Evolutionary conservation across 2,329 filamentous ascomycete genomes (phyloP).

Genomic region (Fusarium pseudoanthophilum): DNA sequence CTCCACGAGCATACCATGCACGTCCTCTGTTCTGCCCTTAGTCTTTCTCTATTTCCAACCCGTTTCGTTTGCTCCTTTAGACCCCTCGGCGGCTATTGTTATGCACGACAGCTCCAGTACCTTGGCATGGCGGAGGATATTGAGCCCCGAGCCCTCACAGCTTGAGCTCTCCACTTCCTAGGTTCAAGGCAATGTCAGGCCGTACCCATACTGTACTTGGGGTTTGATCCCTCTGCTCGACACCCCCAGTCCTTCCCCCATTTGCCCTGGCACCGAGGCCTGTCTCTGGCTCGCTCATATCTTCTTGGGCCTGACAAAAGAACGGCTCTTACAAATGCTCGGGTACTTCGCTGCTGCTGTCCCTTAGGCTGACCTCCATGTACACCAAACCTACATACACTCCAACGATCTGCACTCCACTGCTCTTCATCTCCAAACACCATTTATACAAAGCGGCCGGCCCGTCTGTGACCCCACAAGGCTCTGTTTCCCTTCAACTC

Average conservation of each 20-base stretch:
- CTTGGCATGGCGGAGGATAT: slow-evolving; percentile 25
- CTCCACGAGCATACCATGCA: slow-evolving; percentile 40
- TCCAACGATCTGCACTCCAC: slow-evolving; percentile 44
- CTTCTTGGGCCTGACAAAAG: slow-evolving; percentile 41
- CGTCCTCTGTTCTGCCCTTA: slow-evolving; percentile 26
- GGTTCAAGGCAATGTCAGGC: slow-evolving; percentile 33
- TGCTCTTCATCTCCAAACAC: slow-evolving; percentile 42
- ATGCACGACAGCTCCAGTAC: slow-evolving; percentile 46
- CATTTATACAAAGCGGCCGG: slow-evolving; percentile 45
- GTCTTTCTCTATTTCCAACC: slow-evolving; percentile 33
- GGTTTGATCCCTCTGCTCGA: slow-evolving; percentile 29
- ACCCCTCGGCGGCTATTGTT: slow-evolving; percentile 46
- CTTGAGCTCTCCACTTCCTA: slow-evolving; percentile 26
- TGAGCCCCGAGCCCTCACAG: slow-evolving; percentile 8
- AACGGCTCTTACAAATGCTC: slow-evolving; percentile 34
- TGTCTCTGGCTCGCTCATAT: slow-evolving; percentile 24
- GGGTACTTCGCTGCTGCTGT: slow-evolving; percentile 27
- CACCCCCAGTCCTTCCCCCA: slow-evolving; percentile 25
- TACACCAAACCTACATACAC: slow-evolving; percentile 24
- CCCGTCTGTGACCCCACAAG: slow-evolving; percentile 43
- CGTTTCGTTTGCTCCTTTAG: slow-evolving; percentile 33
- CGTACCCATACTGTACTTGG: slow-evolving; percentile 33
- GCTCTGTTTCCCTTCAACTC: slow-evolving; percentile 40
- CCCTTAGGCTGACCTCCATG: slow-evolving; percentile 29
- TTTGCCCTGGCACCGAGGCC: slow-evolving; percentile 30